phyloP scores from a whole-genome alignment of 1,139 yeast species.

The Blastobotrys proliferans region DNA sequence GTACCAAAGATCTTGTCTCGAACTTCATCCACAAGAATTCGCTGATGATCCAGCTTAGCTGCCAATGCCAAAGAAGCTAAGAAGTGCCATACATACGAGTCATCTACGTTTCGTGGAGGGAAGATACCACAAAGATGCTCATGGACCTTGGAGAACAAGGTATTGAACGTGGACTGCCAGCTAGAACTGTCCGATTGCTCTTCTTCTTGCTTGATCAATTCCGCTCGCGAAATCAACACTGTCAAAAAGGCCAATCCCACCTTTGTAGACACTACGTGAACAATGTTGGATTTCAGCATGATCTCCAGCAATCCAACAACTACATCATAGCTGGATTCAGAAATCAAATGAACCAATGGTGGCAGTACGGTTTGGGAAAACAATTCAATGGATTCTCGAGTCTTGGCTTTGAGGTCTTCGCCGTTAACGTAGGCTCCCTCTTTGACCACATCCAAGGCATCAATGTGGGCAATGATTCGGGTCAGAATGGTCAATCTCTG shows the following conservation, averaged over 20 bases:
- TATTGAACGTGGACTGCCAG: conserved; percentile 84
- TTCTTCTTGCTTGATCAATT: conserved; percentile 79
- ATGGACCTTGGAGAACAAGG: conserved; percentile 72
- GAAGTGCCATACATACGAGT: conserved; percentile 94
- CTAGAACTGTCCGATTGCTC: conserved; percentile 41
- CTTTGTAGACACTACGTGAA: conserved; percentile 70
- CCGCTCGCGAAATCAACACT: conserved; percentile 86
- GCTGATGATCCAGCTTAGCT: conserved; percentile 88
- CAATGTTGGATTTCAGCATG: conserved; percentile 60
- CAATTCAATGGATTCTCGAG: conserved; percentile 65
- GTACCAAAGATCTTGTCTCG: conserved; percentile 91
- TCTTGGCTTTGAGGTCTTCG: conserved; percentile 40
- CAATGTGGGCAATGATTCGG: conserved; percentile 75
- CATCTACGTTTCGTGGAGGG: conserved; percentile 74
- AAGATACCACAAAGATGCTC: conserved; percentile 74
- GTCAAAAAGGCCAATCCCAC: conserved; percentile 85
- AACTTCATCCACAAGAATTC: conserved; percentile 91
- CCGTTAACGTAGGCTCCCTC: conserved; percentile 75
- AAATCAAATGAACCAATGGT: conserved; percentile 77
- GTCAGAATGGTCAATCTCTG: conserved; percentile 78
- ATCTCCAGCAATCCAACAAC: conserved; percentile 78
- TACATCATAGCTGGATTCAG: conserved; percentile 77
- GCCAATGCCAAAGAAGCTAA: conserved; percentile 91
- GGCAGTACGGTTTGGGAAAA: conserved; percentile 83
- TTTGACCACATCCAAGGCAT: conserved; percentile 72